A percentile compares a stretch with the other conserved stretches of the same genome.
Evolutionary conservation across 306 rosid species (phyloP).

Genomic region (Mucuna pruriens): DNA sequence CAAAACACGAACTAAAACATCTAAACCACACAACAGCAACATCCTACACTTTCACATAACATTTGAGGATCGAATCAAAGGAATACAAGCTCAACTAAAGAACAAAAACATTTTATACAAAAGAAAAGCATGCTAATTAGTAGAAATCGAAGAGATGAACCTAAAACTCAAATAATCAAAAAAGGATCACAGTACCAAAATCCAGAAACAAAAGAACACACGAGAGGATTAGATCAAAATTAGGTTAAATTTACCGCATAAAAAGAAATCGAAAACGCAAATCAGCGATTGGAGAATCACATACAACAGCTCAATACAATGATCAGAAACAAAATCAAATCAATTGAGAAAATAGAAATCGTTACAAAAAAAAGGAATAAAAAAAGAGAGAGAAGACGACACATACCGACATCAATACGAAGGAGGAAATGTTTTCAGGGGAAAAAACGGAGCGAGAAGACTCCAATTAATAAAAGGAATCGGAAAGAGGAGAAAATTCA

Average conservation of each 20-base stretch:
- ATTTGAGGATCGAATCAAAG: constrained; percentile 18
- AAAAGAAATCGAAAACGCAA: constrained; percentile 10
- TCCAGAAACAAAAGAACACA: constrained; percentile 22
- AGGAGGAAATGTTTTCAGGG: constrained; percentile 37
- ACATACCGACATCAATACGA: constrained; percentile 95
- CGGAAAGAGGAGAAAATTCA: constrained; percentile 36
- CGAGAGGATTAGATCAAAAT: constrained; percentile 20
- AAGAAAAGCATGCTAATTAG: not conserved
- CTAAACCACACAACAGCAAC: not conserved
- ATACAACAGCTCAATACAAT: constrained; percentile 25
- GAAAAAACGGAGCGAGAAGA: constrained; percentile 31
- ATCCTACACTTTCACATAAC: not conserved
- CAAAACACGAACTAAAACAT: not conserved
- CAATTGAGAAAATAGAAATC: not conserved
- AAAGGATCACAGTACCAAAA: constrained; percentile 32
- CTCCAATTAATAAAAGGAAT: constrained; percentile 39
- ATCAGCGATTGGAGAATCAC: constrained; percentile 39
- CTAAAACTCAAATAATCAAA: constrained; percentile 21
- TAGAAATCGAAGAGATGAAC: not conserved
- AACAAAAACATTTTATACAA: not conserved
- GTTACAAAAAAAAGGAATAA: not conserved
- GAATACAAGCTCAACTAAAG: not conserved
- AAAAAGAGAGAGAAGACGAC: not conserved
- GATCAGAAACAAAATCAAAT: constrained; percentile 34
- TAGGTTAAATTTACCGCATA: not conserved